phyloP scores from a whole-genome alignment of 2,329 filamentous ascomycete species.

The Delphinella strobiligena region DNA sequence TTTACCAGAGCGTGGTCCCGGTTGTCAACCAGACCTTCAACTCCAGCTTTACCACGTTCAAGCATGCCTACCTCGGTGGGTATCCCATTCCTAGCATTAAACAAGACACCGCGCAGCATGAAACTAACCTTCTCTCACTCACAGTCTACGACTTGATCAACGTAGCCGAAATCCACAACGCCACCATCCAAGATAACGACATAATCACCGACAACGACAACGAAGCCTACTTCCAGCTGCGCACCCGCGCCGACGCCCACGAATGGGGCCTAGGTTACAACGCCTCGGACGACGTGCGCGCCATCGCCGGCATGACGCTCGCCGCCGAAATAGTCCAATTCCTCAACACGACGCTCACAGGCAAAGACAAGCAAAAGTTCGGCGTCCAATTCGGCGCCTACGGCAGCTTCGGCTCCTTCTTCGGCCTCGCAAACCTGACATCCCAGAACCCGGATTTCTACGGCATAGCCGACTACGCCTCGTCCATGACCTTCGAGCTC shows the following conservation, averaged over 20 bases:
- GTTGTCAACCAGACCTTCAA: constrained; percentile 42
- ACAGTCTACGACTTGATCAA: constrained; percentile 50
- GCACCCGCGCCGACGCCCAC: constrained; percentile 63
- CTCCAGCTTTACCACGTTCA: constrained; percentile 38
- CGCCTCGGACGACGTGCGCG: constrained; percentile 35
- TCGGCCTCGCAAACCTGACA: constrained; percentile 43
- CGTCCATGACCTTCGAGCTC: constrained; percentile 67
- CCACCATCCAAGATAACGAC: constrained; percentile 42
- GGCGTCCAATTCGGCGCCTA: constrained; percentile 51
- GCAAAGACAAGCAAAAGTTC: constrained; percentile 27
- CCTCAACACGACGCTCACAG: constrained; percentile 31
- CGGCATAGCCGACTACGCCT: constrained; percentile 74
- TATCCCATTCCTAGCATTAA: constrained; percentile 5
- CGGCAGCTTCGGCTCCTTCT: constrained; percentile 48
- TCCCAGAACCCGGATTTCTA: constrained; percentile 50
- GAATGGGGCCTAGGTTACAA: constrained; percentile 81
- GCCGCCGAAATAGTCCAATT: constrained; percentile 33
- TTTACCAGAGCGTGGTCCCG: constrained; percentile 41
- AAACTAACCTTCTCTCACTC: no score
- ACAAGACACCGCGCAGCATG: background rate
- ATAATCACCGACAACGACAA: constrained; percentile 46
- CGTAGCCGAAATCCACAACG: constrained; percentile 51
- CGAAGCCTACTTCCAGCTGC: constrained; percentile 50
- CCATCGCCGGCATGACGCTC: constrained; percentile 36
- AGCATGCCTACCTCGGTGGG: constrained; percentile 55